phyloP scores from a whole-genome alignment of 2,329 filamentous ascomycete genomes.

The Penicillium sclerotigenum region DNA sequence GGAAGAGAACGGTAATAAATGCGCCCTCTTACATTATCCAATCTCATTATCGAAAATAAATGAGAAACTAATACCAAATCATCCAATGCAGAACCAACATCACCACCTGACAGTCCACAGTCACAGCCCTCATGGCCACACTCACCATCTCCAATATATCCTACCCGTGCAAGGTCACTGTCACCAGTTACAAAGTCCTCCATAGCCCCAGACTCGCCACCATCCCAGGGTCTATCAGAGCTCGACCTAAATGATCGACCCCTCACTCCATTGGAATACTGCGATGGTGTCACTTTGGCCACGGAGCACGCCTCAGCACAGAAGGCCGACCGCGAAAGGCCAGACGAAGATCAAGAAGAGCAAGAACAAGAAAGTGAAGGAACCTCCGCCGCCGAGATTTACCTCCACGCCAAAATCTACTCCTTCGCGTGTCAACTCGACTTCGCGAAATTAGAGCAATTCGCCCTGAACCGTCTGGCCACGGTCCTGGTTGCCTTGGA shows the following conservation, averaged over 20 bases:
- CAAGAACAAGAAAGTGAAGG: background rate
- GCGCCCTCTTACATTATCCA: too few species aligned
- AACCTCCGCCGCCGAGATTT: background rate
- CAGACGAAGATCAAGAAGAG: background rate
- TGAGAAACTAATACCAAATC: background rate
- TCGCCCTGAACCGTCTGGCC: background rate
- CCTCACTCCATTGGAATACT: background rate
- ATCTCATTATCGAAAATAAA: background rate
- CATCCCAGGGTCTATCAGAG: background rate
- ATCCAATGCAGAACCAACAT: background rate
- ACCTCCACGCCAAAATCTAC: slow-evolving; percentile 7
- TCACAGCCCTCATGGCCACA: background rate
- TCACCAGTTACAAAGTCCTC: background rate
- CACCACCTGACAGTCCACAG: background rate
- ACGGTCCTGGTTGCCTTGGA: background rate
- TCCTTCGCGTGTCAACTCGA: slow-evolving; percentile 2
- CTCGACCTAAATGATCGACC: background rate
- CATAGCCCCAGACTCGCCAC: background rate
- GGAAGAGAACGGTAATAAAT: background rate
- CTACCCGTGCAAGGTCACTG: background rate
- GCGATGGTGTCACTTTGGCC: background rate
- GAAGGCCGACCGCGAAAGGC: background rate
- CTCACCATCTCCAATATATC: background rate
- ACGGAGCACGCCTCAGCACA: background rate
- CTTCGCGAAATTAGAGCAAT: background rate